Percentiles rank a stretch among this genome's conserved stretches.
Evolutionary conservation across 2,329 filamentous ascomycete genomes (phyloP).

Genomic region (Botryotinia calthae): DNA sequence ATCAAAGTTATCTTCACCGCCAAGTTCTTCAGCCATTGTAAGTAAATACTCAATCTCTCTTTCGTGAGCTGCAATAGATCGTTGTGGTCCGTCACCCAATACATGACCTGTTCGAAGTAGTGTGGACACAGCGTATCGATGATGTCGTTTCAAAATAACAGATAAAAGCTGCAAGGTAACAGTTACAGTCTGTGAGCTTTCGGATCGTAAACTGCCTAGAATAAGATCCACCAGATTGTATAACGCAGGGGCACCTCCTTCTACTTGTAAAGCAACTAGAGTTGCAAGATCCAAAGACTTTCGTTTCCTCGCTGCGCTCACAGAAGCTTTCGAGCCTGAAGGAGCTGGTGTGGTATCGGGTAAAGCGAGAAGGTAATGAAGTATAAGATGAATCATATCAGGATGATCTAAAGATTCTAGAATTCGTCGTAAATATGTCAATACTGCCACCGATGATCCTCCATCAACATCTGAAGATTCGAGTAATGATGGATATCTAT

Average conservation of each 20-base stretch:
- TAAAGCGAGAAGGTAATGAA: constrained; percentile 86
- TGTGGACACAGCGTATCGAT: constrained; percentile 77
- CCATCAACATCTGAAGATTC: constrained; percentile 97
- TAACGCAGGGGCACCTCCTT: constrained; percentile 74
- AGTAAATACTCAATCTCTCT: constrained; percentile 72
- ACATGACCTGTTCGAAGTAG: constrained; percentile 66
- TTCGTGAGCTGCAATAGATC: constrained; percentile 72
- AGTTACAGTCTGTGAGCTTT: constrained; percentile 83
- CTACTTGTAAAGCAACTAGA: constrained; percentile 71
- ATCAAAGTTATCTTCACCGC: constrained; percentile 67
- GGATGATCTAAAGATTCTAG: constrained; percentile 89
- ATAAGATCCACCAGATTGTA: constrained; percentile 94
- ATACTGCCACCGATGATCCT: constrained; percentile 90
- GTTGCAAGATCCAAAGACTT: constrained; percentile 87
- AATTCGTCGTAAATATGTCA: constrained; percentile 89
- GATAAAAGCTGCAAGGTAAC: constrained; percentile 86
- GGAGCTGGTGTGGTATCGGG: constrained; percentile 51
- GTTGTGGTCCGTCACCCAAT: constrained; percentile 51
- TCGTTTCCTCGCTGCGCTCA: constrained; percentile 71
- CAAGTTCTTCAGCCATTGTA: constrained; percentile 64
- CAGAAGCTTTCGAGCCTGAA: constrained; percentile 46
- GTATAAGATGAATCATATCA: constrained; percentile 89
- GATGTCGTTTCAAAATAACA: constrained; percentile 81
- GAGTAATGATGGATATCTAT: constrained; percentile 86
- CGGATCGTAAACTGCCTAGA: constrained; percentile 77